These are phyloP conservation scores for Nicotiana otophora DNA, from an alignment of 257 asterid species.

Conservation along the genomic window DNA sequence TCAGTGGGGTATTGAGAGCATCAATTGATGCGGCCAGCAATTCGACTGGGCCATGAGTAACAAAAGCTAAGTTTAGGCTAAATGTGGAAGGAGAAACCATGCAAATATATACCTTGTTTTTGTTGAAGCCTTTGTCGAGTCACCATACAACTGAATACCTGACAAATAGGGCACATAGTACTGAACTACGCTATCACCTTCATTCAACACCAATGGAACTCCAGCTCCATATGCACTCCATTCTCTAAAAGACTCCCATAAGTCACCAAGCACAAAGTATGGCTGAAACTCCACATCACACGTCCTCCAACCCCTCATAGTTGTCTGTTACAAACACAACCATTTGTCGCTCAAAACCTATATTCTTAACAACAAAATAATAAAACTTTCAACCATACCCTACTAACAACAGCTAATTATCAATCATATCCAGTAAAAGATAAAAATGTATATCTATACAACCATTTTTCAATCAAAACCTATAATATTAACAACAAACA, in stretches of 20 bases:
- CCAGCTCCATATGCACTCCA: slow-evolving; percentile 99
- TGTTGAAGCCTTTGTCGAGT: slow-evolving; percentile 50
- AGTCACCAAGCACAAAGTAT: slow-evolving; percentile 71
- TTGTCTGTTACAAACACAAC: slow-evolving; percentile 42
- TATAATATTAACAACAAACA: neutral
- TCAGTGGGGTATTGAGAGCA: neutral
- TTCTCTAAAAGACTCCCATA: slow-evolving; percentile 89
- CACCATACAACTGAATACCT: slow-evolving; percentile 75
- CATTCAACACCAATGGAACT: slow-evolving; percentile 81
- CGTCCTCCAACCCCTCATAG: slow-evolving; percentile 63
- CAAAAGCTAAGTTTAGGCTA: neutral
- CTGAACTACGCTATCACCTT: slow-evolving; percentile 61
- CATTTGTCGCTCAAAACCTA: neutral
- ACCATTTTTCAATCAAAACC: neutral
- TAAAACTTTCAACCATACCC: neutral
- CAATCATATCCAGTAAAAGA: neutral
- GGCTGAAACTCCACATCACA: slow-evolving; percentile 56
- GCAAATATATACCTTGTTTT: slow-evolving; percentile 49
- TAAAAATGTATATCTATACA: neutral
- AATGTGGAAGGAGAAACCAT: neutral
- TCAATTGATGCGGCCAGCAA: neutral
- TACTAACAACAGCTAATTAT: neutral
- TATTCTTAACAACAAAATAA: neutral
- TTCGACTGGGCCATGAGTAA: neutral
- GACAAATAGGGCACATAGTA: slow-evolving; percentile 90